Evolutionary conservation across 2,329 filamentous ascomycete species (phyloP).

Genomic region (Spiromastix sp.): DNA sequence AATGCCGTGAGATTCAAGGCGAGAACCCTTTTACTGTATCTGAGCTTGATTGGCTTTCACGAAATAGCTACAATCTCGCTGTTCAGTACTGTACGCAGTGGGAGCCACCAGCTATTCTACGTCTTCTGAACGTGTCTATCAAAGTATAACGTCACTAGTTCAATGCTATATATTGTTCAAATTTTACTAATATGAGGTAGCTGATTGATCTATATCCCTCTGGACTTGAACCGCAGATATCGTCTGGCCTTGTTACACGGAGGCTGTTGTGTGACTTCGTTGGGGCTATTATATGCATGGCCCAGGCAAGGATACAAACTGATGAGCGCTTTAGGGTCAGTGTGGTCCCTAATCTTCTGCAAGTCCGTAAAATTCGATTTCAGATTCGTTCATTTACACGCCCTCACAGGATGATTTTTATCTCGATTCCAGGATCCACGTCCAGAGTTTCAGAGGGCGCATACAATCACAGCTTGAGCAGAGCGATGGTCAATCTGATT

Average conservation of each 20-base stretch:
- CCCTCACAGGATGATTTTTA: slow-evolving; percentile 56
- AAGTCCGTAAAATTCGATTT: neutral
- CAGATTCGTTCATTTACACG: too few relatives aligned
- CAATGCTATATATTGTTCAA: neutral
- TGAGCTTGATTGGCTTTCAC: slow-evolving; percentile 77
- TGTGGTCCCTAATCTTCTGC: neutral
- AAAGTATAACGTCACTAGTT: slow-evolving; percentile 31
- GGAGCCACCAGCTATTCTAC: slow-evolving; percentile 43
- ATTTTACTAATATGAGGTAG: slow-evolving; percentile 27
- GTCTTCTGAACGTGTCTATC: slow-evolving; percentile 41
- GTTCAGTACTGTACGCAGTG: slow-evolving; percentile 52
- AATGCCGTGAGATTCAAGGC: too few relatives aligned
- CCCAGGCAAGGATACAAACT: slow-evolving; percentile 39
- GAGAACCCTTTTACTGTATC: slow-evolving; percentile 46
- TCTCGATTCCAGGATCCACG: slow-evolving; percentile 48
- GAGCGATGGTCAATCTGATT: slow-evolving; percentile 41
- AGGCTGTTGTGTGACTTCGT: slow-evolving; percentile 64
- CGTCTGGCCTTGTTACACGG: slow-evolving; percentile 46
- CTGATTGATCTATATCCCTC: slow-evolving; percentile 30
- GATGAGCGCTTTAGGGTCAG: slow-evolving; percentile 13
- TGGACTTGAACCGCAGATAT: slow-evolving; percentile 11
- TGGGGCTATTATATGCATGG: slow-evolving; percentile 34
- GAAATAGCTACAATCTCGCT: slow-evolving; percentile 69
- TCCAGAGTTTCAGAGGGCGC: slow-evolving; percentile 45
- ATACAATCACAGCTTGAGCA: slow-evolving; percentile 31